Evolutionary conservation across 257 asterid genomes (phyloP), one percentile per base, ranked within the genome.

Genomic region (Thymus quinquecostatus): DNA sequence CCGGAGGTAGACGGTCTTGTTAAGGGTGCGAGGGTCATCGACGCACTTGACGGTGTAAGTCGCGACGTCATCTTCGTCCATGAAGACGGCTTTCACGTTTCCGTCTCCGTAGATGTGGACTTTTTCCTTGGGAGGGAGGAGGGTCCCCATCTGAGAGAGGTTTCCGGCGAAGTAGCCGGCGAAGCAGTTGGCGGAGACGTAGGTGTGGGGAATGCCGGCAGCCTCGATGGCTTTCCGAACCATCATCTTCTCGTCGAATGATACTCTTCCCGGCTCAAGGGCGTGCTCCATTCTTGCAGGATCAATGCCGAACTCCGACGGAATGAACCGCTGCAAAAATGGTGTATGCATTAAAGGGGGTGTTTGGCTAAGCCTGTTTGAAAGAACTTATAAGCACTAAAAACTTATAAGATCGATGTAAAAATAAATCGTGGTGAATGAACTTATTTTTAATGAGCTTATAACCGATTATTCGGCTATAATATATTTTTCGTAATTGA

Each of bases 301-400:
- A 70, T 93, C 97, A 74, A 80, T 72, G 0, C 97, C 96, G 50
- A 88, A 93, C 78, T 91, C 96, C 10, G 98, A 89, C 0, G 98
- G 98, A 79, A 88, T 70, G 73, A 93, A 93, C 3, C 96, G 87
- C 98, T 93, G 60, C 83, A 62, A 27, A 8, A 21, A 21, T 14
- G 21, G 21, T 21, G 21, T n/a, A 50, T 0, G 21, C 21, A 21
- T 21, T 21, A 21, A 21, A 21, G 21, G 21, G 21, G 21, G 21
- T 21, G 21, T 21, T 21, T 21, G 21, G 21, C 21, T 21, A 21
- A 21, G 21, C 21, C 21, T 21, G 21, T 21, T 21, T 21, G 21
- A 21, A 21, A 21, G 21, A 21, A 21, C 21, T 21, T 21, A 21
- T 21, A 21, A 21, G 21, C 21, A 21, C 21, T 21, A 21, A 21